These are phyloP conservation scores for Xylaria cubensis DNA, from an alignment of 495 filamentous ascomycete genomes.

Conservation along the genomic window DNA sequence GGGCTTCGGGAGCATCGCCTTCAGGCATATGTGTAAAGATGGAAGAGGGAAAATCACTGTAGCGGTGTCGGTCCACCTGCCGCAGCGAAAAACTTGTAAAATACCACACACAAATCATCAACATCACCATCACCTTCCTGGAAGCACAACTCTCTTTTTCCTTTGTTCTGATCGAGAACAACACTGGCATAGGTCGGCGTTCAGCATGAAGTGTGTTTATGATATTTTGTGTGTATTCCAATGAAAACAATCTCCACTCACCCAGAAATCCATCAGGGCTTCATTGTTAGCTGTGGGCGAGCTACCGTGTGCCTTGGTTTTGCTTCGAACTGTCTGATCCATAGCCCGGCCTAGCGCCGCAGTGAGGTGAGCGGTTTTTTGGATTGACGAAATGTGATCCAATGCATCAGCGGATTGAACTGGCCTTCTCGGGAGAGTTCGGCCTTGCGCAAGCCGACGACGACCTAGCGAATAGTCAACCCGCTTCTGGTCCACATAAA, in stretches of 20 bases:
- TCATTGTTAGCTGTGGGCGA: background rate
- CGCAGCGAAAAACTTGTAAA: slow-evolving; percentile 27
- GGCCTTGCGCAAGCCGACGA: slow-evolving; percentile 9
- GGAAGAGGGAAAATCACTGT: slow-evolving; percentile 23
- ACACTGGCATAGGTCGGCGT: slow-evolving; percentile 11
- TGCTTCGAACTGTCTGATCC: background rate
- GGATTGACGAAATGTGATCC: background rate
- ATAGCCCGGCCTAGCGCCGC: background rate
- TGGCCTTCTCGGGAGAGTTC: slow-evolving; percentile 16
- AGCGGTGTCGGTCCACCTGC: slow-evolving; percentile 1
- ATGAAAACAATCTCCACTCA: slow-evolving; percentile 15
- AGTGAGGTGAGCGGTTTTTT: slow-evolving; percentile 21
- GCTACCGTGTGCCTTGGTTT: background rate
- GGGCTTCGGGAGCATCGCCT: slow-evolving; percentile 25
- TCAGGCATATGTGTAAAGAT: slow-evolving; percentile 28
- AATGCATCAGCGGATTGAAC: background rate
- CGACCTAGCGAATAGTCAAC: background rate
- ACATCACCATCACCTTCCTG: slow-evolving; percentile 20
- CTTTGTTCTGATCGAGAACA: slow-evolving; percentile 24
- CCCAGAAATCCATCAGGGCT: background rate
- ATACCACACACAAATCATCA: slow-evolving; percentile 27
- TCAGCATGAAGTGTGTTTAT: background rate
- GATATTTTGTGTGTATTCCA: background rate
- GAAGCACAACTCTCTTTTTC: slow-evolving; percentile 23
- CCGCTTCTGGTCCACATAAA: slow-evolving; percentile 11